Conservation (phyloP, 306 rosid genomes). For the Fragaria iinumae region DNA sequence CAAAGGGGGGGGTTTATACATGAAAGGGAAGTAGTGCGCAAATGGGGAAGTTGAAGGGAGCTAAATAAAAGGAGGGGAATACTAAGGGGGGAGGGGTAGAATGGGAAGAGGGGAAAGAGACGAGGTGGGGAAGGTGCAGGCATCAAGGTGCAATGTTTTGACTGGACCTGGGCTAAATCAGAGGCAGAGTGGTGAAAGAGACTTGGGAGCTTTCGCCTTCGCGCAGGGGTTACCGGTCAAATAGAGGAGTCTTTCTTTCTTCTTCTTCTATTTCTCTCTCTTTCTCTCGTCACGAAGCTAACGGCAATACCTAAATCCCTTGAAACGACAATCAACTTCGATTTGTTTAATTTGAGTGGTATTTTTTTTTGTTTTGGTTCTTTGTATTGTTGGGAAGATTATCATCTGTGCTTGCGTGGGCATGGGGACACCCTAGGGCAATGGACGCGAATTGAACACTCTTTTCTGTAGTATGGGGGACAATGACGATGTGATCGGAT, state of each 20-base stretch:
- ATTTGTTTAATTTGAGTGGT: background rate
- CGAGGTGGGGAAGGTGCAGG: slow-evolving; percentile 39
- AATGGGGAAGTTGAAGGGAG: background rate
- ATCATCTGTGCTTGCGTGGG: slow-evolving; percentile 8
- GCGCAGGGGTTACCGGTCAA: slow-evolving; percentile 34
- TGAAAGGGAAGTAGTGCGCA: background rate
- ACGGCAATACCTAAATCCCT: slow-evolving; percentile 63
- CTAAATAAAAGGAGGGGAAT: background rate
- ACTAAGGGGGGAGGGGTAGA: background rate
- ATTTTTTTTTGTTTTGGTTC: background rate
- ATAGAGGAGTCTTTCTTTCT: slow-evolving; percentile 11
- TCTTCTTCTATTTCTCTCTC: slow-evolving; percentile 6
- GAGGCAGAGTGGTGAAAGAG: slow-evolving; percentile 29
- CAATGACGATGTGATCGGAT: background rate
- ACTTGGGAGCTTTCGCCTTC: slow-evolving; percentile 35
- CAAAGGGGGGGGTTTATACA: background rate
- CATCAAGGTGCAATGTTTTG: slow-evolving; percentile 50
- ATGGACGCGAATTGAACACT: background rate
- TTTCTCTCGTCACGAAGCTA: slow-evolving; percentile 19
- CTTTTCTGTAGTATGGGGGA: background rate
- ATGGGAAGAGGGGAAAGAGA: background rate
- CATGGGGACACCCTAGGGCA: background rate
- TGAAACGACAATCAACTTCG: slow-evolving; percentile 28
- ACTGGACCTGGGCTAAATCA: slow-evolving; percentile 23
- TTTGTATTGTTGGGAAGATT: background rate